Evolutionary conservation across 306 rosid genomes (phyloP), one percentile per base, ranked within the genome.

Genomic region (Castanospermum australe): DNA sequence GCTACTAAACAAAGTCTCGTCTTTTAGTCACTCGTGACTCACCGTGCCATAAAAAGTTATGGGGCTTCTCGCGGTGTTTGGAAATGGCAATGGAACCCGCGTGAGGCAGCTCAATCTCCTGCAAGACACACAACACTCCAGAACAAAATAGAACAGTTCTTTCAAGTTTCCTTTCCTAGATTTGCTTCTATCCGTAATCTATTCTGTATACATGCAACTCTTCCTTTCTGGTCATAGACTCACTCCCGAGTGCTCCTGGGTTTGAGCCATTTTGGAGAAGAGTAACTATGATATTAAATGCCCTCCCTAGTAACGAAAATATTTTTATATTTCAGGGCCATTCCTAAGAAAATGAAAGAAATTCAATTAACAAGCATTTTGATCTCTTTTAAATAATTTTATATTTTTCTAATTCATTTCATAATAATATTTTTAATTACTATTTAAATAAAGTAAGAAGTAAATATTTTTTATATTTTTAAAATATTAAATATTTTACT

Each of bases 41-140:
- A 63, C n/a, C 9, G 44, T 62, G 12, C 8, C 28, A 8, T 9
- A 28, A 28, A 28, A n/a, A 62, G 48, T 11, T 5, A 15, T 2
- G 74, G 36, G 35, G 24, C 8, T 25, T 69, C 24, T 15, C 4
- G 9, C 5, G 24, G 11, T 25, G 6, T 17, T 14, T 54, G 32
- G 36, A 9, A 6, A 33, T 51, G 51, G 64, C 50, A 75, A 61
- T 75, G 72, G 63, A 18, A 75, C 71, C 72, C 72, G 20, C 13
- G 62, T 35, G 47, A 36, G 8, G 47, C 13, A 22, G n/a, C 28
- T 30, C 28, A 14, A 69, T 14, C 20, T 5, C 15, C 35, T 66
- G 8, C 47, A 0, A 39, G 8, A 3, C n/a, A 33, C 17, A 18
- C n/a, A n/a, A 24, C 8, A 15, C 18, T 41, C 8, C 48, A n/a